A percentile compares a stretch with the other conserved stretches of the same genome.
phyloP scores from a whole-genome alignment of 2,329 filamentous ascomycete species.

The Erysiphe pulchra region DNA sequence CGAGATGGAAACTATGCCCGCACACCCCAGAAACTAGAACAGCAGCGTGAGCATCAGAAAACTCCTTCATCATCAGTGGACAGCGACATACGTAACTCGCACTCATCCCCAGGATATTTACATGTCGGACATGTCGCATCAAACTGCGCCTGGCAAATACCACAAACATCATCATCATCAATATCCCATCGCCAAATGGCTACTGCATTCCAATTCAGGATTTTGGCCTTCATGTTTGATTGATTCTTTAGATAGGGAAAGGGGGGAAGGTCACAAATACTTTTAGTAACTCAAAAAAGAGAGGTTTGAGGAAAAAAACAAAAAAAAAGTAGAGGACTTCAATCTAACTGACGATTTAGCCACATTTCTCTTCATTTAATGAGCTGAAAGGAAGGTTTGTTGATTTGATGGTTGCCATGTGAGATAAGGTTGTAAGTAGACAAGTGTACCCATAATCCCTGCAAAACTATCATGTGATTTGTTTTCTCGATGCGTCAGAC shows the following conservation, averaged over 20 bases:
- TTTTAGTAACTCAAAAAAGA: no score
- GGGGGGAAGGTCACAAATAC: no score
- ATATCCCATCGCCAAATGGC: slow-evolving; percentile 97
- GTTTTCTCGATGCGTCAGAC: no score
- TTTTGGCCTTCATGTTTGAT: slow-evolving; percentile 65
- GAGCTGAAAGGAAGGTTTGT: no score
- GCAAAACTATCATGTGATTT: no score
- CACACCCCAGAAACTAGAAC: slow-evolving; percentile 72
- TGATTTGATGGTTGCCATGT: no score
- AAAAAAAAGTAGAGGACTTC: no score
- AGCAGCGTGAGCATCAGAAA: not conserved
- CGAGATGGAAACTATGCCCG: slow-evolving; percentile 95
- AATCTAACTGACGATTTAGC: no score
- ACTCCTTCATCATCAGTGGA: no score
- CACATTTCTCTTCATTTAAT: no score
- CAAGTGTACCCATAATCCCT: no score
- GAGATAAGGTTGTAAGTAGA: not conserved
- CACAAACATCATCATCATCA: slow-evolving; percentile 89
- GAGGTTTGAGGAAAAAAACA: no score
- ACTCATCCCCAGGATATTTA: slow-evolving; percentile 94
- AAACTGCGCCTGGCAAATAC: slow-evolving; percentile 94
- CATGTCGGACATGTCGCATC: slow-evolving; percentile 94
- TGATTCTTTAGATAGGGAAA: not conserved
- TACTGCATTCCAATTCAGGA: slow-evolving; percentile 79
- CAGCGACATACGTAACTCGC: slow-evolving; percentile 63